Conservation (phyloP, 495 filamentous ascomycete genomes). For the Podospora sp. region DNA sequence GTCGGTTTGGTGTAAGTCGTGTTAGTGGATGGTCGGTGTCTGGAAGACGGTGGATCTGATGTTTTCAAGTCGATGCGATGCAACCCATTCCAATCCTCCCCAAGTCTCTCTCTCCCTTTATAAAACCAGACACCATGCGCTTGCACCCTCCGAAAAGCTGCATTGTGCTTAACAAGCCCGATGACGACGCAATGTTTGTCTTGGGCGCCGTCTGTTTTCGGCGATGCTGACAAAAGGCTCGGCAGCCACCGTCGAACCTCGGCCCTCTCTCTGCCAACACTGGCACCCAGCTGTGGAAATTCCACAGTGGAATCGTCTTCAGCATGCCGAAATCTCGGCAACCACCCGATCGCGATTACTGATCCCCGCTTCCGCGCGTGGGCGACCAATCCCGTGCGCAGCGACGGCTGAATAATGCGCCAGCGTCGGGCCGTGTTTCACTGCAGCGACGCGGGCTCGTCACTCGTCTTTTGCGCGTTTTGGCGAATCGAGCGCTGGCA, state of each 20-base stretch:
- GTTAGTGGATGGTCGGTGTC: neutral
- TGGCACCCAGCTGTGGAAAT: too few species aligned
- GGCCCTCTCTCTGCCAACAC: too few species aligned
- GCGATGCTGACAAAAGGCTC: conserved; percentile 1
- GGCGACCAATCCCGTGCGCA: neutral
- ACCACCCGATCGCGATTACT: neutral
- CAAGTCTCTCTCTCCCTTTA: neutral
- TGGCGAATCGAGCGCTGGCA: neutral
- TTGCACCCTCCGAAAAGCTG: neutral
- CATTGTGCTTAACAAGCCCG: conserved; percentile 5
- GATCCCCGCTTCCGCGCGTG: neutral
- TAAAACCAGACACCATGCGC: neutral
- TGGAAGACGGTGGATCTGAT: neutral
- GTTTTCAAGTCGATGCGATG: neutral
- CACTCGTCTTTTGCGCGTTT: neutral
- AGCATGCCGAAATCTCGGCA: neutral
- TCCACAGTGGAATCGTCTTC: neutral
- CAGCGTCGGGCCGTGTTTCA: neutral
- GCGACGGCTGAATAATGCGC: neutral
- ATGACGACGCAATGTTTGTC: neutral
- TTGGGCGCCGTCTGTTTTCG: neutral
- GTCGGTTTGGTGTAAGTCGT: neutral
- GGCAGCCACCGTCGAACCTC: too few species aligned
- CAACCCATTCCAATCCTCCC: neutral
- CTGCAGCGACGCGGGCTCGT: neutral